phyloP scores from a whole-genome alignment of 225 moss, liverwort and hornwort species.

The Ulota crispa region DNA sequence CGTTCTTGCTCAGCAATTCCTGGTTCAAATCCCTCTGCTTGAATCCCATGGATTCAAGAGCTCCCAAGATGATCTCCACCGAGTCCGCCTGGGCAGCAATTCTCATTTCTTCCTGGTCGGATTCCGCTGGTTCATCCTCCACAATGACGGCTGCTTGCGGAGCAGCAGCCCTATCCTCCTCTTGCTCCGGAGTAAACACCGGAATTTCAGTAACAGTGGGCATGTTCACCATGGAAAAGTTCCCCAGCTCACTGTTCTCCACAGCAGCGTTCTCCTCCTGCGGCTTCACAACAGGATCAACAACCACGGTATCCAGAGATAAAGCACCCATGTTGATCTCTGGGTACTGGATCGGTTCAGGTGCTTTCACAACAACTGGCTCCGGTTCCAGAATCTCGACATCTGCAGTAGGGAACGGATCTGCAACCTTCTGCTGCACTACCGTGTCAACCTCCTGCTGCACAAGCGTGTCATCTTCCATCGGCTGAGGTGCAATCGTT shows the following conservation, averaged over 20 bases:
- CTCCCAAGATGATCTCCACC: slow-evolving; percentile 34
- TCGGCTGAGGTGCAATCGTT: slow-evolving; percentile 13
- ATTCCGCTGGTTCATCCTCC: slow-evolving; percentile 11
- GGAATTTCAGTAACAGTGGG: slow-evolving; percentile 41
- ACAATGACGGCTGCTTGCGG: slow-evolving; percentile 16
- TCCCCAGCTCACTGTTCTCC: slow-evolving; percentile 76
- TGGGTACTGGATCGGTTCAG: slow-evolving; percentile 35
- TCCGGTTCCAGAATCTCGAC: slow-evolving; percentile 11
- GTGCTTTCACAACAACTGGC: neutral
- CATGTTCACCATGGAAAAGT: slow-evolving; percentile 92
- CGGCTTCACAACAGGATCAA: slow-evolving; percentile 31
- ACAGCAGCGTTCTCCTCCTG: slow-evolving; percentile 51
- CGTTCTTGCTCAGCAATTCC: slow-evolving; percentile 73
- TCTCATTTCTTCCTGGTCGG: slow-evolving; percentile 19
- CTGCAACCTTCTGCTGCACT: slow-evolving; percentile 18
- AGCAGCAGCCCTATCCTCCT: neutral
- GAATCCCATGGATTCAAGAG: slow-evolving; percentile 85
- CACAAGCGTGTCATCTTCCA: slow-evolving; percentile 27
- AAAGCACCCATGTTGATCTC: slow-evolving; percentile 51
- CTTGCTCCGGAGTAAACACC: neutral
- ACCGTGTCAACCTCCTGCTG: slow-evolving; percentile 1
- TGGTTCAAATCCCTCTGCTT: slow-evolving; percentile 60
- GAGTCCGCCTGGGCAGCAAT: slow-evolving; percentile 27
- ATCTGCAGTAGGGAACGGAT: slow-evolving; percentile 22
- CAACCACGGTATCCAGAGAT: slow-evolving; percentile 25